Conservation (phyloP, 2,329 filamentous ascomycete species). For the Colletotrichum sp. region DNA sequence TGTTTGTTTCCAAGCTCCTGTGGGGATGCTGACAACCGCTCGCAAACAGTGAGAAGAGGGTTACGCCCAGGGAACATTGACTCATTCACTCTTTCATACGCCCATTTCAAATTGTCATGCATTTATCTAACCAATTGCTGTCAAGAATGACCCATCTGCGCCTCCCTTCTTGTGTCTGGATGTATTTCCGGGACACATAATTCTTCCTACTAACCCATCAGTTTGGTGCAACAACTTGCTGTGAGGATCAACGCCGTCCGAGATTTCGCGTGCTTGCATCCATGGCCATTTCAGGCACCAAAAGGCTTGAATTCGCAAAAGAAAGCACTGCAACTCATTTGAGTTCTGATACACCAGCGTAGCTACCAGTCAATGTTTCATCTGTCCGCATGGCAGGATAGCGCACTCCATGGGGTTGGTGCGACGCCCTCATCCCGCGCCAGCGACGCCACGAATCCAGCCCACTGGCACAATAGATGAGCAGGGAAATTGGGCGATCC, state of each 20-base stretch:
- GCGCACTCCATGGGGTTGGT: not conserved
- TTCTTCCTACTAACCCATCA: not conserved
- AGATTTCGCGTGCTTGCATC: not conserved
- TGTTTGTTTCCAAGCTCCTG: not conserved
- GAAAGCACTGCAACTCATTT: not conserved
- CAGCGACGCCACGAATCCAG: not conserved
- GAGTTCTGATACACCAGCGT: not conserved
- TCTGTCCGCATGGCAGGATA: not conserved
- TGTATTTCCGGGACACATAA: not conserved
- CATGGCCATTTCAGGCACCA: not conserved
- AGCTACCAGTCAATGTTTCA: not conserved
- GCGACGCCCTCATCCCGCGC: not conserved
- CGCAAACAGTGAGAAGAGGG: not conserved
- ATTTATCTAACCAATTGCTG: accelerated
- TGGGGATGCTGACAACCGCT: not conserved
- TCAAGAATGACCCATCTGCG: not conserved
- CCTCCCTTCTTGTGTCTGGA: accelerated
- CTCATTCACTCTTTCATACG: not conserved
- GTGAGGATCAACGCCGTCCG: not conserved
- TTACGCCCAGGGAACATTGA: not conserved
- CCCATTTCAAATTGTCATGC: accelerated
- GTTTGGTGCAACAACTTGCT: accelerated
- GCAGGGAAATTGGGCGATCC: not conserved
- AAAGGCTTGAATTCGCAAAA: not conserved
- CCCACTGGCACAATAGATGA: not conserved